Percentiles rank a stretch among this genome's conserved stretches.
phyloP scores from a whole-genome alignment of 768 basidiomycete species.

The Rhizopogon rudus region DNA sequence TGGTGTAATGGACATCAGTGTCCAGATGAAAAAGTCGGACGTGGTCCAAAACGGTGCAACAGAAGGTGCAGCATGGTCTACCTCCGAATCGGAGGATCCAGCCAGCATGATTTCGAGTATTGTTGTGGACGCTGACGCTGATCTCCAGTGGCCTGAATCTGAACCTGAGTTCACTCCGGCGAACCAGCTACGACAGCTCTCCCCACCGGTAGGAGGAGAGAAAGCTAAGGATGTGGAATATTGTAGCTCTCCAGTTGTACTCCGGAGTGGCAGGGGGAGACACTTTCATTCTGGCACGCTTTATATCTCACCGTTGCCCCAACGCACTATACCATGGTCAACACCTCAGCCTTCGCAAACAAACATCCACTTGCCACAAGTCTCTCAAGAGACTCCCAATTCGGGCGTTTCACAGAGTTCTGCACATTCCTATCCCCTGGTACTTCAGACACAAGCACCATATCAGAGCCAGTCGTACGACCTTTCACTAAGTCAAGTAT shows the following conservation, averaged over 20 bases:
- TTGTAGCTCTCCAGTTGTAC: not conserved
- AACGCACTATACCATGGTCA: not conserved
- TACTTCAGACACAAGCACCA: constrained; percentile 49
- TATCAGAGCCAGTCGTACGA: constrained; percentile 40
- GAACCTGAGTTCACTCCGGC: constrained; percentile 12
- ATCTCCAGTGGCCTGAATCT: constrained; percentile 24
- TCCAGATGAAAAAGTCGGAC: constrained; percentile 4
- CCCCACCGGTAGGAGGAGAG: not conserved
- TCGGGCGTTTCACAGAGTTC: constrained; percentile 10
- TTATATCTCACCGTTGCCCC: constrained; percentile 9
- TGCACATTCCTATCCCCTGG: constrained; percentile 26
- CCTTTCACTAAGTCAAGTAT: constrained; percentile 27
- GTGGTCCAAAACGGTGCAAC: not conserved
- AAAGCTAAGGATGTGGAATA: not conserved
- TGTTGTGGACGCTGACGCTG: constrained; percentile 5
- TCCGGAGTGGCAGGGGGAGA: constrained; percentile 8
- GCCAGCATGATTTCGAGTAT: not conserved
- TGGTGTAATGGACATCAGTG: constrained; percentile 16
- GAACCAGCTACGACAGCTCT: not conserved
- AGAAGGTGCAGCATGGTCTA: not conserved
- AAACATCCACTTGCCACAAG: not conserved
- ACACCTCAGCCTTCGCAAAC: not conserved
- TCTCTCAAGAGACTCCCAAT: not conserved
- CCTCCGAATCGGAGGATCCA: not conserved
- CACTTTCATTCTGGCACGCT: constrained; percentile 18